Evolutionary conservation across 257 asterid species (phyloP).

Genomic region (Solanum paucissectum): DNA sequence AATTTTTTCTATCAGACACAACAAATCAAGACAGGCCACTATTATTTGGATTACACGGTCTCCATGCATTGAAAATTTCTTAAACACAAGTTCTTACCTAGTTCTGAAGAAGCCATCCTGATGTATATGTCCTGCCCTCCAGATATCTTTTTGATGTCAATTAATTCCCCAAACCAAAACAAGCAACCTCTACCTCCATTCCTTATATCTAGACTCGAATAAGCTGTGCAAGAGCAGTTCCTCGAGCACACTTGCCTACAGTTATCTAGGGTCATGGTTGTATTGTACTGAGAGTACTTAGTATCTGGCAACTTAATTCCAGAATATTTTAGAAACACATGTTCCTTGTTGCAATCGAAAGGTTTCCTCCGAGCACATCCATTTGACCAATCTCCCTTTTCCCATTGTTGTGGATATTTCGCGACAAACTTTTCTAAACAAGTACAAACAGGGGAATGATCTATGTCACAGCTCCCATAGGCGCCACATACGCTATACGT

Average conservation of each 20-base stretch:
- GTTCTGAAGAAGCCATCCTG: slow-evolving; percentile 16
- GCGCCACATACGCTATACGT: slow-evolving; percentile 8
- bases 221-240: slow-evolving; percentile 32
- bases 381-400: slow-evolving; percentile 9
- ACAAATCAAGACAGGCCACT: not conserved
- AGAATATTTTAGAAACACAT: not conserved
- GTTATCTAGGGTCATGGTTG: not conserved
- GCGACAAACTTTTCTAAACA: slow-evolving; percentile 17
- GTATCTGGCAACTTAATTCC: not conserved
- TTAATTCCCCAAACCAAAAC: slow-evolving; percentile 23
- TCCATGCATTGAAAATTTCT: not conserved
- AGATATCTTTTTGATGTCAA: slow-evolving; percentile 5
- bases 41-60: not conserved
- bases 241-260: slow-evolving; percentile 16
- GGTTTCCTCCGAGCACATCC: slow-evolving; percentile 16
- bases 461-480: slow-evolving; percentile 18
- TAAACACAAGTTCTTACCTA: not conserved
- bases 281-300: not conserved
- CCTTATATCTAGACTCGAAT: slow-evolving; percentile 10
- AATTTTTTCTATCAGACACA: not conserved
- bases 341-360: not conserved
- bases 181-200: slow-evolving; percentile 23
- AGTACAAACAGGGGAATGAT: slow-evolving; percentile 9
- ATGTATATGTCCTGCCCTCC: slow-evolving; percentile 18
- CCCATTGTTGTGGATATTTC: not conserved